Base-by-base conservation (phyloP, 306 rosid genomes). In the Gleditsia sinensis region DNA sequence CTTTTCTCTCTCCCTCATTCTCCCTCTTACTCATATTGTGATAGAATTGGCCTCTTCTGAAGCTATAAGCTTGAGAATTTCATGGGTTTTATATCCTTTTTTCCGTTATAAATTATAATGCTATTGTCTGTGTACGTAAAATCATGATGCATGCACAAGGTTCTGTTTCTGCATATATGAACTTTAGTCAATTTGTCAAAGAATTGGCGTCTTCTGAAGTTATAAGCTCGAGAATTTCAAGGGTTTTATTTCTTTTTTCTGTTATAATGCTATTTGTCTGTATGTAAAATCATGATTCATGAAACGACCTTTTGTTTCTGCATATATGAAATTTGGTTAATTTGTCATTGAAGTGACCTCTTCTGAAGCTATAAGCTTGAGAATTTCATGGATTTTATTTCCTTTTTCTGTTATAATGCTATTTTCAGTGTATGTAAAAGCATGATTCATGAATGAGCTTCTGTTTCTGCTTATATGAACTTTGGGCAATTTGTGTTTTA, bases 401-500 rank as follows among this genome's bases (percentile, higher is more conserved):
- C 21, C 53, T 11, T 48, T 71, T 3, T 7, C 10, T 70, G 34
- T 36, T 59, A n/a, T n/a, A n/a, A 63, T 54, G 19, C 12, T 66
- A 30, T 45, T 34, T 13, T 55, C 34, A 14, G 24, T 65, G 27
- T 20, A 17, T 25, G 33, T n/a, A 2, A 39, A 63, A 13, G 16
- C 51, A 40, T 7, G 51, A 39, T 21, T 9, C 9, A 10, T 30
- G 63, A 57, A 57, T 13, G 9, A 5, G 19, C 9, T 19, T 59
- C 21, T 53, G 51, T 42, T 20, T 49, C 25, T 61, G 77, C 76
- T 37, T 50, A 49, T 40, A n/a, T n/a, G n/a, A n/a, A n/a, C n/a
- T 37, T 55, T 20, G 14, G 65, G 6, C 13, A 48, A 75, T 66
- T 2, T 46, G 6, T 36, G 3, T 12, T 67, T 67, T 80, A 84